Evolutionary conservation across 2,329 filamentous ascomycete genomes (phyloP), one percentile per base, ranked within the genome.

Genomic region (Stylonectria norvegica): DNA sequence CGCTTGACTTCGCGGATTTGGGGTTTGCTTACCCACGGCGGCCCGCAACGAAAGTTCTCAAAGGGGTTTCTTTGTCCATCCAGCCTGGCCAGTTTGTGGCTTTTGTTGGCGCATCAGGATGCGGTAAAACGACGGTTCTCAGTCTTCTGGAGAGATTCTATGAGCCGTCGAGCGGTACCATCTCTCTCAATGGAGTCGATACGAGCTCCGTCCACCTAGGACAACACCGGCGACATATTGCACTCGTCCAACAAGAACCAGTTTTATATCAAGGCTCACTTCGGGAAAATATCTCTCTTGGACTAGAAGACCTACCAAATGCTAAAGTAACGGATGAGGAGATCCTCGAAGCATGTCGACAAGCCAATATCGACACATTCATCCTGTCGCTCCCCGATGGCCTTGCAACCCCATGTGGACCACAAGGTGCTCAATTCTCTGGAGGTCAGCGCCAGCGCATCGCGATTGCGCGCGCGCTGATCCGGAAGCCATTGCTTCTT

Each of bases 361-460:
- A 76, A 35, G 73, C 78, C 12, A 79, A 78, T 56, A 72, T 75
- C 2, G 71, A 73, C 51, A 71, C 76, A 11, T 81, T 81, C 42
- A 68, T 82, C 20, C 59, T 65, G 1, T 72, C 71, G 1, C 66
- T 82, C 0, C 76, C 78, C 2, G 65, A 84, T 41, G 79, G 79
- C 1, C 80, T 86, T 39, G 65, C 71, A 2, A 85, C 83, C 0
- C 65, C 71, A 1, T 83, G 85, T 16, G 84, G 85, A 2, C 76
- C 83, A 50, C 76, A 78, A 34, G 84, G 84, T 0, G 76, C 83
- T 14, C 81, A 83, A 43, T 67, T 89, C 2, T 86, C 81, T 1
- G 85, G 85, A 17, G 85, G 85, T 1, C 84, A 89, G 58, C 70
- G 83, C 6, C 85, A 89, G 59, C 78, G 83, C 16, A 75, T 87